Base-by-base conservation (phyloP, 176 grass and related monocot species). In the Phragmites australis region DNA sequence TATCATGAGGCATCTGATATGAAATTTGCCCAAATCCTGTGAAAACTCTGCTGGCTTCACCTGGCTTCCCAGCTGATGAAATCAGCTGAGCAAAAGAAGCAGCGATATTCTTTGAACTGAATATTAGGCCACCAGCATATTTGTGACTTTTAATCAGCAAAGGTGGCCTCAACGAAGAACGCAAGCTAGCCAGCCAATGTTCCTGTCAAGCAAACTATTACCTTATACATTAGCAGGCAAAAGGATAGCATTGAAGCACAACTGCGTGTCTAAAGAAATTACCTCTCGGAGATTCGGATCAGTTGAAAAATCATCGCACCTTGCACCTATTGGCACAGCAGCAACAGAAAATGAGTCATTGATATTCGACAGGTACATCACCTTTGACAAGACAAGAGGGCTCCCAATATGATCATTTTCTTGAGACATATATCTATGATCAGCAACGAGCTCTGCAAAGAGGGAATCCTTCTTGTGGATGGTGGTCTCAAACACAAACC, bases 301-400 rank as follows among this genome's bases (percentile, higher is more conserved):
- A 0, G 74, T 68, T 31, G 70, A 80, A 79, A 94, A 97, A 89
- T 97, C 92, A 81, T 90, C 78, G 79, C 91, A 92, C 73, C 73
- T 90, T 40, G 92, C 94, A 23, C 92, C 94, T 59, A 90, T 48
- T 34, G 94, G 90, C 26, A 89, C 74, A 39, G 86, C 85, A 70
- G 89, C 78, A 57, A 85, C 58, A 60, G 94, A 94, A 14, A 91
- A 76, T 3, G 58, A 66, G 22, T 92, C 85, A 54, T 37, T 77
- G 74, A 97, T 53, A 65, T 85, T 94, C 0, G 88, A 88, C 54
- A 76, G 19, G 47, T 97, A 94, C 85, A 92, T 92, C 83, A 92
- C 83, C 74, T 97, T 97, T 62, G 94, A 84, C 68, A 94, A 63
- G 8, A 89, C 75, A 26, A 94, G 75, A 82, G 94, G 90, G 80